These are phyloP conservation scores for Diaporthe helianthi DNA, from an alignment of 2,329 filamentous ascomycete genomes.

Conservation along the genomic window DNA sequence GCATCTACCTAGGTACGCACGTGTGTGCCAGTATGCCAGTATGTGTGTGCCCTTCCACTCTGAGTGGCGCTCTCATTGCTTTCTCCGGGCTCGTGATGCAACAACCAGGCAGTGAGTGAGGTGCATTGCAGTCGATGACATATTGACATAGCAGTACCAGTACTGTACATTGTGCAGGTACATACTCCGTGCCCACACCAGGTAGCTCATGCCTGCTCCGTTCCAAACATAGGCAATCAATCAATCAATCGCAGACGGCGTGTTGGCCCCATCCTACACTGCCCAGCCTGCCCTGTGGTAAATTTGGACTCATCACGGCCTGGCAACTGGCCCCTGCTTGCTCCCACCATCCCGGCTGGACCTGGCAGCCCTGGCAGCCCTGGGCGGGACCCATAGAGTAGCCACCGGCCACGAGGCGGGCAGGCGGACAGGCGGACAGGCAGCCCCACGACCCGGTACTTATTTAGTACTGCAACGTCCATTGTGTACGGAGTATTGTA, in stretches of 20 bases:
- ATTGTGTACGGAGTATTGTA: background rate
- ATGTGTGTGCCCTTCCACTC: background rate
- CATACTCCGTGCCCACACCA: no score
- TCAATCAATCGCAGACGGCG: constrained; percentile 20
- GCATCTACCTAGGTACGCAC: background rate
- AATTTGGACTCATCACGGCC: constrained; percentile 23
- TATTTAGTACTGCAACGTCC: no score
- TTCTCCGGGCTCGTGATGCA: background rate
- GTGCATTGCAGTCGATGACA: background rate
- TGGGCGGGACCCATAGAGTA: background rate
- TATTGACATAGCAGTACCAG: background rate
- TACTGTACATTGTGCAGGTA: background rate
- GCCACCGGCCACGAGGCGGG: constrained; percentile 24
- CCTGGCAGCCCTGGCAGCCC: no score
- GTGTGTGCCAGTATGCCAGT: no score
- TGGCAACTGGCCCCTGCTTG: background rate
- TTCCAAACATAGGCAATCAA: constrained; percentile 27
- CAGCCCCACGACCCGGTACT: constrained; percentile 9
- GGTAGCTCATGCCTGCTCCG: background rate
- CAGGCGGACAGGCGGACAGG: no score
- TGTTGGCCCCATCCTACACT: constrained; percentile 16
- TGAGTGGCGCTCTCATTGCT: background rate
- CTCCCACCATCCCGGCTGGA: background rate
- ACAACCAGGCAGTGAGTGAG: background rate
- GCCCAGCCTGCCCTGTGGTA: constrained; percentile 22